Base-by-base conservation (phyloP, 192 early-diverging fungal genomes). In the Cladochytrium replicatum region DNA sequence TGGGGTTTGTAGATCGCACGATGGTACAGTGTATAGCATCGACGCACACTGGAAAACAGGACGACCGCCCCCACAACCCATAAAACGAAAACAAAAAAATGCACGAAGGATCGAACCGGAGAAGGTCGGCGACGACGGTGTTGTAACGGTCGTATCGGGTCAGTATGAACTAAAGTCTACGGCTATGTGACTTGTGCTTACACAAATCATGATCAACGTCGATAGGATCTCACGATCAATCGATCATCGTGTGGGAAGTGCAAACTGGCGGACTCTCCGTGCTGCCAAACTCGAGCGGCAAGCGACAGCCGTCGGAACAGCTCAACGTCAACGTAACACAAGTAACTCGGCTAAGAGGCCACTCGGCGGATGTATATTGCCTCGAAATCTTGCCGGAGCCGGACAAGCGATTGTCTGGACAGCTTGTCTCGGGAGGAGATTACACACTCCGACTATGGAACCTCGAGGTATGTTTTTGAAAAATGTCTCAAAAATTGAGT, bases 151-250 rank as follows among this genome's bases (percentile, higher is more conserved):
- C 1, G 47, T 63, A 1, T 41, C 60, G 13, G 57, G 57, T 64
- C 41, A n/a, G 29, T n/a, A n/a, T n/a, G n/a, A n/a, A n/a, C n/a
- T n/a, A n/a, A n/a, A n/a, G n/a, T n/a, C n/a, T n/a, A 37, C 42
- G 19, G 29, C 38, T 3, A 17, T 43, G 19, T 5, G 17, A 15
- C 19, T 8, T 60, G 27, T 4, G 2, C 6, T 38, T 26, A 26
- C 29, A 7, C 15, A 23, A 9, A 31, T 38, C 15, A 17, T 7
- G 29, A 21, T 29, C 6, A 29, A 4, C 9, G 4, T 38, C 29
- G 11, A 2, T 24, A 73, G 72, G 72, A 15, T 75, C 72, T 9
- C 72, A 75, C 48, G 72, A 75, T 52, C 65, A 72, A 47, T 54
- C 34, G 1, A 67, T 72, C 1, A n/a, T 51, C 2, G 30, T 69